Percentiles rank a stretch among this genome's conserved stretches.
Evolutionary conservation across 306 rosid species (phyloP).

Genomic region (Casuarina equisetifolia): DNA sequence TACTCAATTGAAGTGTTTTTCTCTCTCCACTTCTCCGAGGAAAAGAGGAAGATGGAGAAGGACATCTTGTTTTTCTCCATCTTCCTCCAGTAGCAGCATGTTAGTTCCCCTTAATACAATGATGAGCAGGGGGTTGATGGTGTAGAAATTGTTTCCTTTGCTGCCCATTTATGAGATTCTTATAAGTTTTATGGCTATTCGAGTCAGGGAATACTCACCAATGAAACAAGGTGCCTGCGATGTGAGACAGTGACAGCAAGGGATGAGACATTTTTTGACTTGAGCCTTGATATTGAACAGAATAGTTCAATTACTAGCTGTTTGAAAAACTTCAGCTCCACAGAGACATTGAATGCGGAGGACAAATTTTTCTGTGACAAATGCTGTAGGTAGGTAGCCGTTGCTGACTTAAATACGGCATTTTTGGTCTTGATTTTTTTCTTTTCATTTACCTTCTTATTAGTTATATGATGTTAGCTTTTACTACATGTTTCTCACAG

Average conservation of each 20-base stretch:
- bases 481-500: neutral
- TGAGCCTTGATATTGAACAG: constrained; percentile 99
- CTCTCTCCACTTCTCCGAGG: neutral
- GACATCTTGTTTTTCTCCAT: neutral
- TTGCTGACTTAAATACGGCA: neutral
- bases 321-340: constrained; percentile 97
- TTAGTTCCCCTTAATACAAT: neutral
- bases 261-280: constrained; percentile 94
- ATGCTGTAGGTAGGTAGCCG: constrained; percentile 85
- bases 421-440: neutral
- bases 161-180: constrained; percentile 29
- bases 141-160: neutral
- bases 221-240: constrained; percentile 96
- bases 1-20: constrained; percentile 17
- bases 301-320: constrained; percentile 99
- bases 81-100: neutral
- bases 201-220: constrained; percentile 95
- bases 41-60: neutral
- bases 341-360: constrained; percentile 95
- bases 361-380: constrained; percentile 99
- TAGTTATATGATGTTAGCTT: constrained; percentile 14
- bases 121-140: neutral
- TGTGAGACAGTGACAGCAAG: constrained; percentile 98
- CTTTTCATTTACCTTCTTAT: constrained; percentile 5
- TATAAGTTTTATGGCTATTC: constrained; percentile 32